These are phyloP conservation scores for Trichopus zeylanicus DNA, from an alignment of 116 monocot genomes.

Conservation along the genomic window DNA sequence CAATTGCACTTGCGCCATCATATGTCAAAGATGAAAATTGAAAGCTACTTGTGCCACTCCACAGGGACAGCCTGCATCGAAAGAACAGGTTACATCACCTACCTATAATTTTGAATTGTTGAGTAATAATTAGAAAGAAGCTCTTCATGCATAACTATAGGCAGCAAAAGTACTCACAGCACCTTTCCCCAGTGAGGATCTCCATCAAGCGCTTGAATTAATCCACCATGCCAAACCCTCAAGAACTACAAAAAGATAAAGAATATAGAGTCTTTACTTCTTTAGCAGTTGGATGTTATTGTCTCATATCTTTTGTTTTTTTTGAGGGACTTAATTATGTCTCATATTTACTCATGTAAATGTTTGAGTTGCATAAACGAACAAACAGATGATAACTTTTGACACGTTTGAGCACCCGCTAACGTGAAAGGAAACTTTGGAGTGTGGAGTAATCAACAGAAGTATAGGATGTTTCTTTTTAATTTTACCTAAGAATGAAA, in stretches of 20 bases:
- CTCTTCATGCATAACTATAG: background rate
- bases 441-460: no score
- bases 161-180: background rate
- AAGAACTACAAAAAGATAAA: background rate
- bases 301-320: background rate
- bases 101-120: background rate
- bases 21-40: background rate
- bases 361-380: no score
- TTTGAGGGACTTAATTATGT: background rate
- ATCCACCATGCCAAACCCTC: background rate
- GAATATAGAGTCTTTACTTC: background rate
- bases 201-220: background rate
- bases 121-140: background rate
- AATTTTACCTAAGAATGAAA: no score
- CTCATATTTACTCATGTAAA: no score
- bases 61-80: slow-evolving; percentile 2
- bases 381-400: no score
- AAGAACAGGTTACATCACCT: background rate
- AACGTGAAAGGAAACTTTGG: no score
- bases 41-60: background rate
- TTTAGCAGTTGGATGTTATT: background rate
- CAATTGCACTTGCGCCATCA: background rate
- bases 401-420: no score
- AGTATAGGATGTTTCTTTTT: no score
- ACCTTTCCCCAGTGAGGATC: no score